A percentile compares a stretch with the other conserved stretches of the same genome.
These are phyloP conservation scores for Excoecaria agallocha DNA, from an alignment of 345 rosid genomes.

Conservation along the genomic window DNA sequence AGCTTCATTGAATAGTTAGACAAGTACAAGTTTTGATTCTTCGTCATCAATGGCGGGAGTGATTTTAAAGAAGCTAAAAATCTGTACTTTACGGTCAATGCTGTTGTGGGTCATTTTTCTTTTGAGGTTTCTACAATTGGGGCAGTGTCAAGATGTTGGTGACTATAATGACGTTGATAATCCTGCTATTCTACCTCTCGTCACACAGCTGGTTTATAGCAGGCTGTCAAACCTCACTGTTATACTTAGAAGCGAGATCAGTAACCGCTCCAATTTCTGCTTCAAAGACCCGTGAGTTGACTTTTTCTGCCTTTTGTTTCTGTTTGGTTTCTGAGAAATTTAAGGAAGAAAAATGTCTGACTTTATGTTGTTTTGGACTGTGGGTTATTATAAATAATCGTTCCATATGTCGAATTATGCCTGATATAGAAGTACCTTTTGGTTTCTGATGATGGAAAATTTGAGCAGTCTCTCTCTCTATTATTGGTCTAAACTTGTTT, in stretches of 20 bases:
- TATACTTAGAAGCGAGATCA: slow-evolving; percentile 46
- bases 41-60: slow-evolving; percentile 14
- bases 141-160: slow-evolving; percentile 52
- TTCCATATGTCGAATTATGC: too few relatives aligned
- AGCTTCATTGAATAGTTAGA: neutral
- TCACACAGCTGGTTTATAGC: slow-evolving; percentile 43
- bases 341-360: neutral
- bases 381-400: neutral
- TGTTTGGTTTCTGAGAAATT: neutral
- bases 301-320: neutral
- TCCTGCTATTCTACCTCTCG: slow-evolving; percentile 51
- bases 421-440: too few relatives aligned
- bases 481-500: neutral
- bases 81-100: slow-evolving; percentile 33
- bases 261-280: slow-evolving; percentile 57
- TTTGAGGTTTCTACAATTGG: slow-evolving; percentile 35
- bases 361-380: neutral
- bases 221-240: slow-evolving; percentile 57
- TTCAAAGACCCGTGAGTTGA: slow-evolving; percentile 65
- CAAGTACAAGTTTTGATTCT: neutral
- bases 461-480: neutral
- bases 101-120: slow-evolving; percentile 38
- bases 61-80: slow-evolving; percentile 37
- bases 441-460: neutral
- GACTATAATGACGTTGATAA: slow-evolving; percentile 42